Conservation (phyloP, 257 asterid genomes). For the Ballota nigra region DNA sequence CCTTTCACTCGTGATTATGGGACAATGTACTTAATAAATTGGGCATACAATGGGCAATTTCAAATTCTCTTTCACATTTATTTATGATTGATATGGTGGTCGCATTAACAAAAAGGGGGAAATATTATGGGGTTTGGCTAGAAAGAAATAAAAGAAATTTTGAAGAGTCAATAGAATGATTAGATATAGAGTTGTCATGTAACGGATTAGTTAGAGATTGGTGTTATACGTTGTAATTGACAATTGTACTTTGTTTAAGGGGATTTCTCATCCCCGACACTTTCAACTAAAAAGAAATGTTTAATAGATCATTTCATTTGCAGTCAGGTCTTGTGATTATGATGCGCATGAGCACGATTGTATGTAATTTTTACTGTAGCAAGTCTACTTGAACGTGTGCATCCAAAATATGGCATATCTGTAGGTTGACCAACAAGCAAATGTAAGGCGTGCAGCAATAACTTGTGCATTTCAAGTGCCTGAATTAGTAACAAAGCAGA, state of each 20-base stretch:
- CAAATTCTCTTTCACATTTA: too few relatives aligned
- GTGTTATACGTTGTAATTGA: neutral
- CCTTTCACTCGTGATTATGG: neutral
- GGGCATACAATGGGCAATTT: too few relatives aligned
- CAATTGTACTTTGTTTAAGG: neutral
- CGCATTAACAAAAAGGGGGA: neutral
- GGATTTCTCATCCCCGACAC: neutral
- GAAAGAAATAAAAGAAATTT: neutral
- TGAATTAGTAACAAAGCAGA: neutral
- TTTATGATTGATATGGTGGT: too few relatives aligned
- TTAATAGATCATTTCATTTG: neutral
- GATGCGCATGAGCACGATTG: conserved; percentile 6
- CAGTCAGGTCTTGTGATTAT: neutral
- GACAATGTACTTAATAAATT: neutral
- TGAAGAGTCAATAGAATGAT: neutral
- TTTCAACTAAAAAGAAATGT: neutral
- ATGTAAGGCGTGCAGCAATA: conserved; percentile 7
- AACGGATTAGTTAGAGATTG: neutral
- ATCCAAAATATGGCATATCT: neutral
- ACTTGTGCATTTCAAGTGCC: neutral
- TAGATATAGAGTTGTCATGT: neutral
- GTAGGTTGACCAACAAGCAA: conserved; percentile 6
- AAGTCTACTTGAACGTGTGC: neutral
- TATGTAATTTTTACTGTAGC: neutral
- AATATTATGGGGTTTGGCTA: neutral